Evolutionary conservation across 2,329 filamentous ascomycete genomes (phyloP).

Genomic region (Paecilomyces sp.): DNA sequence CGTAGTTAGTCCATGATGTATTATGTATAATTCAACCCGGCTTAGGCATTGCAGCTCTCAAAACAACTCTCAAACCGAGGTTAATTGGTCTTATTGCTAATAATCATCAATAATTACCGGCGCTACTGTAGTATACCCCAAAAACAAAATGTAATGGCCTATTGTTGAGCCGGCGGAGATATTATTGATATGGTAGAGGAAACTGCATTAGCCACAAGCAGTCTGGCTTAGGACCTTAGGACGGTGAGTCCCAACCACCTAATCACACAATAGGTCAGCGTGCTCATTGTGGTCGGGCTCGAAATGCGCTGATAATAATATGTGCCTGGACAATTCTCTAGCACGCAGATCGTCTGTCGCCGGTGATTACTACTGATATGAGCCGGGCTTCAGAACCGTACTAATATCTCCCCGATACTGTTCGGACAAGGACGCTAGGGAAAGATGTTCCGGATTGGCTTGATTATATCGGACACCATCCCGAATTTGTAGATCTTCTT

Average conservation of each 20-base stretch:
- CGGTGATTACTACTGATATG: too few relatives aligned
- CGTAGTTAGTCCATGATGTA: too few relatives aligned
- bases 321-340: not conserved
- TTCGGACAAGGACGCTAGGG: not conserved
- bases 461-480: not conserved
- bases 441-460: not conserved
- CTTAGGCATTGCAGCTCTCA: not conserved
- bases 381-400: too few relatives aligned
- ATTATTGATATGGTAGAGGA: not conserved
- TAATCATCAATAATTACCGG: not conserved
- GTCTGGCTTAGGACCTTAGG: not conserved
- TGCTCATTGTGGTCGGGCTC: too few relatives aligned
- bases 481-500: not conserved
- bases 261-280: too few relatives aligned
- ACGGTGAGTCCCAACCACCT: not conserved
- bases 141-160: not conserved
- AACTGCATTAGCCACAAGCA: not conserved
- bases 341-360: too few relatives aligned
- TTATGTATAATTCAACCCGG: not conserved
- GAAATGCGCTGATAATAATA: not conserved
- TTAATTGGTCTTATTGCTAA: not conserved
- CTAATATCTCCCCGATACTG: too few relatives aligned
- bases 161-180: not conserved
- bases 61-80: not conserved
- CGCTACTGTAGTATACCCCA: not conserved